Base-by-base conservation (phyloP, 768 basidiomycete genomes). In the Suillus subluteus region DNA sequence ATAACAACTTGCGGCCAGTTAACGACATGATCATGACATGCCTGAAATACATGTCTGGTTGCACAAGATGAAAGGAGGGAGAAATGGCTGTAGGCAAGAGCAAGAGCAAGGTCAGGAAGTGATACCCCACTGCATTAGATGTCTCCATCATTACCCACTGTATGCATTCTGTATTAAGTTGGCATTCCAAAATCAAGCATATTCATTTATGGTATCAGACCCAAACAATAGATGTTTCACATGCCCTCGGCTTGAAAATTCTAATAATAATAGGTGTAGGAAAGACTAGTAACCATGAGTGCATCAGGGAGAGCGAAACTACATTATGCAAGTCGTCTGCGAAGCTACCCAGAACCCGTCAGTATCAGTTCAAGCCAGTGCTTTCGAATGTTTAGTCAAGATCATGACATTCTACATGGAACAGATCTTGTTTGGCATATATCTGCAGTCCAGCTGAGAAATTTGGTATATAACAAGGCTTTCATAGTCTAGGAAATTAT, bases 251-350 rank as follows among this genome's bases (percentile, higher is more conserved):
- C 26, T 26, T 26, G 26, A 26, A 26, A 26, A 26, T 26, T 26
- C 26, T 26, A 26, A 26, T 26, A 26, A 26, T 26, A 26, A 26
- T 2, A 26, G 26, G 26, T 26, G 26, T 26, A 26, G 26, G 26
- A 26, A 26, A 26, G 26, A 26, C 26, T 26, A 26, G 26, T 26
- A 26, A 26, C 26, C 26, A 26, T 26, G 26, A 26, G 26, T 2
- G 2, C 26, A 26, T 15, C 74, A 99, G 95, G 98, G 97, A 71
- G 98, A 99, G 79, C 89, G 98, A 58, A 99, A 99, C 80, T 99
- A 98, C 82, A 99, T 99, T 79, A 99, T 99, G 98, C 98, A 99
- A 82, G 96, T 99, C 52, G 93, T 99, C 21, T 99, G 98, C 75
- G 97, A 99, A 75, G 97, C 97, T 0, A 99, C 98, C 0, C 98